phyloP scores from a whole-genome alignment of 2,329 filamentous ascomycete genomes.

The Knoxdaviesia proteae region DNA sequence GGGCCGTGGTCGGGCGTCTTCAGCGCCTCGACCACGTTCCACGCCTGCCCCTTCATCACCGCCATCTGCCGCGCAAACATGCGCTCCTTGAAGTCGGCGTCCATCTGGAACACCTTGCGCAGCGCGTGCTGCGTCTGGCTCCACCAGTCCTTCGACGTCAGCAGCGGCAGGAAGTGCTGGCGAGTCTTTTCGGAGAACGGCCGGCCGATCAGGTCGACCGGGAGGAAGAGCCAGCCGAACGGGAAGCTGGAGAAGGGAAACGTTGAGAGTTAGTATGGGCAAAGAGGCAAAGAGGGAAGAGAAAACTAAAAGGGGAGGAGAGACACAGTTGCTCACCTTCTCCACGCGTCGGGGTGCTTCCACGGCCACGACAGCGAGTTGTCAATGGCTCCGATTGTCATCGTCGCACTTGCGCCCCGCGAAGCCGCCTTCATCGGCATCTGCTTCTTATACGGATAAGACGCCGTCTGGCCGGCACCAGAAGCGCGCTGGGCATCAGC shows the following conservation, averaged over 20 bases:
- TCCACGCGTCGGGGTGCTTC: slow-evolving; percentile 89
- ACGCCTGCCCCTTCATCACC: slow-evolving; percentile 97
- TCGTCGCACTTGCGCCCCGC: slow-evolving; percentile 22
- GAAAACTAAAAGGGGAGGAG: background rate
- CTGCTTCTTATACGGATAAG: slow-evolving; percentile 54
- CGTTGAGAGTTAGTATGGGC: slow-evolving; percentile 8
- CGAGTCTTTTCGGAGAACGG: slow-evolving; percentile 89
- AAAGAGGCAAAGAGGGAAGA: background rate
- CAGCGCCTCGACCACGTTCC: slow-evolving; percentile 96
- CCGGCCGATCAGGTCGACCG: slow-evolving; percentile 85
- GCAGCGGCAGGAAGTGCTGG: slow-evolving; percentile 83
- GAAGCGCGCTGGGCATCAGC: slow-evolving; percentile 21
- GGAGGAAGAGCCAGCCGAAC: slow-evolving; percentile 95
- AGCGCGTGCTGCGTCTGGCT: slow-evolving; percentile 76
- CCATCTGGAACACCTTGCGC: slow-evolving; percentile 71
- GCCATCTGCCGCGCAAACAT: slow-evolving; percentile 99
- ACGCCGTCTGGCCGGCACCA: slow-evolving; percentile 18
- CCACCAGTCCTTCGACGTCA: slow-evolving; percentile 96
- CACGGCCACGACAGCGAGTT: slow-evolving; percentile 97
- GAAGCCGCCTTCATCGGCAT: slow-evolving; percentile 67
- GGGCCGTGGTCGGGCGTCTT: slow-evolving; percentile 86
- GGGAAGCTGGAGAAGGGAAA: slow-evolving; percentile 48
- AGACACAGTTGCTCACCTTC: slow-evolving; percentile 20
- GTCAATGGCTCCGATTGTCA: slow-evolving; percentile 82
- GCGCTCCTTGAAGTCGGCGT: slow-evolving; percentile 90